phyloP scores from a whole-genome alignment of 352 stramenopile species.

The Phytophthora uliginosa region DNA sequence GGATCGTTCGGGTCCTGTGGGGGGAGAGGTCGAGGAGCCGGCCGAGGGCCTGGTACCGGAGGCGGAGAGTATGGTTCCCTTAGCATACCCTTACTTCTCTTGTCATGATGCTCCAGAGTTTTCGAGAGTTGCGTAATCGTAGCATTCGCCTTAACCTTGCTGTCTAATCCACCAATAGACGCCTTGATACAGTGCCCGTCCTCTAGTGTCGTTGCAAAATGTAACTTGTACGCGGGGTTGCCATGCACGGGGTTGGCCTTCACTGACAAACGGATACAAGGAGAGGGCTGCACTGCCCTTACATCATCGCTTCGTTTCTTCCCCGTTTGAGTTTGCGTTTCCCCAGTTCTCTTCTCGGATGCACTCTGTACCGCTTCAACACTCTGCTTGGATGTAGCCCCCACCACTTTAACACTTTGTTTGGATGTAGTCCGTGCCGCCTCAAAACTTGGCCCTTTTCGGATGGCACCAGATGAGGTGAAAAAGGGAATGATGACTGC shows the following conservation, averaged over 20 bases:
- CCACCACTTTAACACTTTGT: background rate
- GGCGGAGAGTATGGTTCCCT: background rate
- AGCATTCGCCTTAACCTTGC: slow-evolving; percentile 36
- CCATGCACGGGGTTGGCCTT: slow-evolving; percentile 39
- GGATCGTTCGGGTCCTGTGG: slow-evolving; percentile 27
- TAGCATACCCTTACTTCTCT: slow-evolving; percentile 25
- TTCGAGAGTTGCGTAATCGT: slow-evolving; percentile 36
- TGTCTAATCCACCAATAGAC: slow-evolving; percentile 37
- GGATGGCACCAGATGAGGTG: slow-evolving; percentile 5
- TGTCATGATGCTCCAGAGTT: slow-evolving; percentile 25
- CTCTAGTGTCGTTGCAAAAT: slow-evolving; percentile 25
- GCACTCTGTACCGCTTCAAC: background rate
- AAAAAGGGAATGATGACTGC: slow-evolving; percentile 28
- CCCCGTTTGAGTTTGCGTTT: background rate
- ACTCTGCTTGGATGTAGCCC: background rate
- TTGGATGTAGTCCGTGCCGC: background rate
- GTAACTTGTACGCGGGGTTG: slow-evolving; percentile 41
- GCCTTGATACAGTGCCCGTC: slow-evolving; percentile 37
- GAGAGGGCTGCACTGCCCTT: slow-evolving; percentile 1
- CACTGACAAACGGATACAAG: slow-evolving; percentile 38
- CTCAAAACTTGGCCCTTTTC: slow-evolving; percentile 3
- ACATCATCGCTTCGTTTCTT: slow-evolving; percentile 4
- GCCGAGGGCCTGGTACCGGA: slow-evolving; percentile 18
- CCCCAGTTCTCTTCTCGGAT: background rate
- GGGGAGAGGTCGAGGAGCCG: slow-evolving; percentile 14